A percentile compares a stretch with the other conserved stretches of the same genome.
Evolutionary conservation across 805 yeast species (phyloP).

Genomic region (Cyberlindnera subsufficiens): DNA sequence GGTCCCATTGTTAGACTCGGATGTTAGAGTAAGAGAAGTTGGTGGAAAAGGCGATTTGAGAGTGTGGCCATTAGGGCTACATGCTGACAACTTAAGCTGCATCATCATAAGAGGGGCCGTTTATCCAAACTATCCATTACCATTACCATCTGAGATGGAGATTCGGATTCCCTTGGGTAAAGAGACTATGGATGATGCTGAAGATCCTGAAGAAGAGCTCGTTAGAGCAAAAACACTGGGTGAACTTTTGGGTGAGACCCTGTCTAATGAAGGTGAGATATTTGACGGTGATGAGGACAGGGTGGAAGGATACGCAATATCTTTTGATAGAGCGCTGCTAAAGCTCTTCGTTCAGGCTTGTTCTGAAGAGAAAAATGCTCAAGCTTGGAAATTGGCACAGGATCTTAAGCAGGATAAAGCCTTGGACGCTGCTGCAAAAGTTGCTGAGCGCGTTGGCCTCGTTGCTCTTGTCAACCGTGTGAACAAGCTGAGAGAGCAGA

Average conservation of each 20-base stretch:
- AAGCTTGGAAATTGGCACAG: slow-evolving; percentile 64
- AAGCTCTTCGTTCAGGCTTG: slow-evolving; percentile 73
- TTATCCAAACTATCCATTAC: slow-evolving; percentile 80
- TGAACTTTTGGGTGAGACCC: slow-evolving; percentile 53
- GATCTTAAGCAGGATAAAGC: slow-evolving; percentile 75
- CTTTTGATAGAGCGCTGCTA: slow-evolving; percentile 72
- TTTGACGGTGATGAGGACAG: slow-evolving; percentile 46
- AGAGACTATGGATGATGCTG: slow-evolving; percentile 22
- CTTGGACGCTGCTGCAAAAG: slow-evolving; percentile 74
- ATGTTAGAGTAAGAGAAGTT: slow-evolving; percentile 40
- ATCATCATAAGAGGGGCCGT: slow-evolving; percentile 64
- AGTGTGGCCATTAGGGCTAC: slow-evolving; percentile 86
- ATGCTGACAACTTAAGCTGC: slow-evolving; percentile 65
- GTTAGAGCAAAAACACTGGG: slow-evolving; percentile 57
- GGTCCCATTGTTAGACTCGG: slow-evolving; percentile 71
- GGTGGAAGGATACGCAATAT: slow-evolving; percentile 44
- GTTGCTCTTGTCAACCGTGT: slow-evolving; percentile 47
- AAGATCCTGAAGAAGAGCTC: slow-evolving; percentile 51
- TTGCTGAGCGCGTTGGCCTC: slow-evolving; percentile 69
- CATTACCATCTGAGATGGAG: slow-evolving; percentile 76
- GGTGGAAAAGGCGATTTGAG: slow-evolving; percentile 51
- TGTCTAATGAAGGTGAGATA: slow-evolving; percentile 37
- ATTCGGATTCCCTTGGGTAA: slow-evolving; percentile 56
- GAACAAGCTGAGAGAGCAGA: slow-evolving; percentile 45
- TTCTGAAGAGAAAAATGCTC: slow-evolving; percentile 52